A percentile compares a stretch with the other conserved stretches of the same genome.
Evolutionary conservation across 2,329 filamentous ascomycete species (phyloP).

Genomic region (Colletotrichum lini): DNA sequence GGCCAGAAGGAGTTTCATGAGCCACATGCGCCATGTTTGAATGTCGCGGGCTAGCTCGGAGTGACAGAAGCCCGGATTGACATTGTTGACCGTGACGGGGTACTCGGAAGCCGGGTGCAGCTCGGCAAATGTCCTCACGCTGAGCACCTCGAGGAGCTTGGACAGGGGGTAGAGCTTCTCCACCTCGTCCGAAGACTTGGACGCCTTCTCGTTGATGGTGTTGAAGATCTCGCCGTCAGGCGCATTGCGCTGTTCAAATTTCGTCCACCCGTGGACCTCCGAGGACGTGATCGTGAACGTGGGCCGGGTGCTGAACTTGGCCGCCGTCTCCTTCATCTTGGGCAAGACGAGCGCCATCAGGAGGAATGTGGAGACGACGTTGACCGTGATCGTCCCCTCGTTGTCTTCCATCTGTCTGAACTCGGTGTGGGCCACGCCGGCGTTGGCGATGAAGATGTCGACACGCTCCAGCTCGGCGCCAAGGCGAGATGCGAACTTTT

Average conservation of each 20-base stretch:
- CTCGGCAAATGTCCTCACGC: constrained; percentile 46
- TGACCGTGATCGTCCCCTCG: constrained; percentile 65
- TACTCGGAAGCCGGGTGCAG: constrained; percentile 31
- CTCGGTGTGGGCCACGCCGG: constrained; percentile 54
- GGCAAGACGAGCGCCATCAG: constrained; percentile 65
- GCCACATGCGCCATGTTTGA: constrained; percentile 30
- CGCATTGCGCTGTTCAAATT: constrained; percentile 47
- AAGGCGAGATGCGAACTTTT: constrained; percentile 57
- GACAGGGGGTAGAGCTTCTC: constrained; percentile 47
- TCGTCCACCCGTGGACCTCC: constrained; percentile 47
- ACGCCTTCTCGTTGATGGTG: constrained; percentile 46
- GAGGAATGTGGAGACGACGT: constrained; percentile 67
- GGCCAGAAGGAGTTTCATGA: constrained; percentile 55
- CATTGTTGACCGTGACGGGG: constrained; percentile 63
- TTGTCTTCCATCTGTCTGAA: constrained; percentile 58
- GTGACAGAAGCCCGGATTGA: constrained; percentile 69
- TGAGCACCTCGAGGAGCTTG: constrained; percentile 52
- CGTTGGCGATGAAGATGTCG: constrained; percentile 61
- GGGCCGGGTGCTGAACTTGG: constrained; percentile 42
- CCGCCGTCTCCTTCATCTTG: constrained; percentile 60
- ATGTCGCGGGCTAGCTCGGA: constrained; percentile 59
- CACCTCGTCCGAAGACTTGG: constrained; percentile 28
- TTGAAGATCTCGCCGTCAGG: constrained; percentile 49
- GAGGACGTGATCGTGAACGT: constrained; percentile 49
- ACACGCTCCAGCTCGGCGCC: constrained; percentile 55